phyloP scores from a whole-genome alignment of 1,284 basidiomycete genomes.

The Ceratobasidium sp. region DNA sequence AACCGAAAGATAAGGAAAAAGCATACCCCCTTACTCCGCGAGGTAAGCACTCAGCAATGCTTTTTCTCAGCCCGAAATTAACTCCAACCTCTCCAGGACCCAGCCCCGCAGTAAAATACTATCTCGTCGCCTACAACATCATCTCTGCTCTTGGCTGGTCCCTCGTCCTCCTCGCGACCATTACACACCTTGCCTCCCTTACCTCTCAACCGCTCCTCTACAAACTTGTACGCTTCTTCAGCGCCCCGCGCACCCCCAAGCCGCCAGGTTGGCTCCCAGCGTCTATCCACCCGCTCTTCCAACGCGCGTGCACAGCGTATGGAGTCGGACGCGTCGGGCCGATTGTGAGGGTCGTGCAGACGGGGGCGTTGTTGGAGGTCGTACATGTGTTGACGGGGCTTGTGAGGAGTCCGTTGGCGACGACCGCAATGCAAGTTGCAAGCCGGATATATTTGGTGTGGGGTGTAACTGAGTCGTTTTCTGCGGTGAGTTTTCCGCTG shows the following conservation, averaged over 20 bases:
- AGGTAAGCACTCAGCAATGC: not conserved
- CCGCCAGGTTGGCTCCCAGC: constrained; percentile 49
- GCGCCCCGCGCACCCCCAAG: constrained; percentile 49
- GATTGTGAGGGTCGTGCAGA: constrained; percentile 80
- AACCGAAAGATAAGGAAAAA: not conserved
- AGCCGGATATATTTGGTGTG: constrained; percentile 90
- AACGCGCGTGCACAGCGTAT: constrained; percentile 64
- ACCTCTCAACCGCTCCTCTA: constrained; percentile 53
- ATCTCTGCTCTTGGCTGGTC: constrained; percentile 79
- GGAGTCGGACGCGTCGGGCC: constrained; percentile 64
- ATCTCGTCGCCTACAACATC: constrained; percentile 83
- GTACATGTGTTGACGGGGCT: constrained; percentile 82
- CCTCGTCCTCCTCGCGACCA: constrained; percentile 68
- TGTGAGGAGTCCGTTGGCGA: constrained; percentile 86
- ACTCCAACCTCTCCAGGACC: not conserved
- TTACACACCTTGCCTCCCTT: constrained; percentile 63
- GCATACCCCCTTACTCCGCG: not conserved
- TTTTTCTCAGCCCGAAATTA: not conserved
- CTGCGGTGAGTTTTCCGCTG: constrained; percentile 53
- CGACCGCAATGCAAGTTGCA: constrained; percentile 87
- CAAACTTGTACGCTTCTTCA: constrained; percentile 53
- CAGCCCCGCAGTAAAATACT: constrained; percentile 56
- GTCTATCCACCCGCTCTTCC: constrained; percentile 52
- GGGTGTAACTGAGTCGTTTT: constrained; percentile 75
- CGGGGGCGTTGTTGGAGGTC: constrained; percentile 82